A percentile compares a stretch with the other conserved stretches of the same genome.
These are phyloP conservation scores for Eustoma russellianum DNA, from an alignment of 257 asterid species.

Conservation along the genomic window DNA sequence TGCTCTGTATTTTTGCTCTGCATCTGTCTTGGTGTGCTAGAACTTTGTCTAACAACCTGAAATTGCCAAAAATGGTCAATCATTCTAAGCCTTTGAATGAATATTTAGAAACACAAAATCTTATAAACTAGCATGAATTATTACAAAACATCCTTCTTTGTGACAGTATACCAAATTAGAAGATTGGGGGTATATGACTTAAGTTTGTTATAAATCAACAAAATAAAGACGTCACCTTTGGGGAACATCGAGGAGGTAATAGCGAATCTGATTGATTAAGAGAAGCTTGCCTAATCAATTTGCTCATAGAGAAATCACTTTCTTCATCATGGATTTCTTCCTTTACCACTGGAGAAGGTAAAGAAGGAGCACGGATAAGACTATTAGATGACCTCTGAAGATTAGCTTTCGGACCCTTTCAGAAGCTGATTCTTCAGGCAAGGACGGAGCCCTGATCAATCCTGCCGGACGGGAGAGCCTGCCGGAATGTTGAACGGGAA, in stretches of 20 bases:
- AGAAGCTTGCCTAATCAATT: constrained; percentile 56
- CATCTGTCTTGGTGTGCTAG: constrained; percentile 27
- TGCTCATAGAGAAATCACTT: constrained; percentile 42
- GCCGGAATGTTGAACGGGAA: neutral
- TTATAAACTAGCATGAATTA: too few species aligned
- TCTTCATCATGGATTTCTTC: constrained; percentile 32
- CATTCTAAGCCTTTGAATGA: too few species aligned
- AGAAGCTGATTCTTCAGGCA: constrained; percentile 18
- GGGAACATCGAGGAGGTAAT: constrained; percentile 30
- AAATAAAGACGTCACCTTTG: constrained; percentile 25
- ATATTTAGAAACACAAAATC: too few species aligned
- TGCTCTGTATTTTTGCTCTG: constrained; percentile 25
- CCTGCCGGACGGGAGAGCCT: neutral
- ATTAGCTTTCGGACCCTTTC: constrained; percentile 16
- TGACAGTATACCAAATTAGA: too few species aligned
- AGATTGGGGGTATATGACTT: too few species aligned
- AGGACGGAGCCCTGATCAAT: constrained; percentile 31
- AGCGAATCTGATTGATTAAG: constrained; percentile 21
- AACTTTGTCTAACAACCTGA: constrained; percentile 30
- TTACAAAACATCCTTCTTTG: too few species aligned
- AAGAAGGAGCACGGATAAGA: constrained; percentile 41
- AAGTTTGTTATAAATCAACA: neutral
- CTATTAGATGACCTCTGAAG: constrained; percentile 5
- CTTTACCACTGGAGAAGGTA: constrained; percentile 16
- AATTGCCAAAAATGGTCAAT: neutral